Percentiles rank a stretch among this genome's conserved stretches.
Conservation (phyloP, 352 stramenopile genomes). For the Phytophthora boehmeriae region DNA sequence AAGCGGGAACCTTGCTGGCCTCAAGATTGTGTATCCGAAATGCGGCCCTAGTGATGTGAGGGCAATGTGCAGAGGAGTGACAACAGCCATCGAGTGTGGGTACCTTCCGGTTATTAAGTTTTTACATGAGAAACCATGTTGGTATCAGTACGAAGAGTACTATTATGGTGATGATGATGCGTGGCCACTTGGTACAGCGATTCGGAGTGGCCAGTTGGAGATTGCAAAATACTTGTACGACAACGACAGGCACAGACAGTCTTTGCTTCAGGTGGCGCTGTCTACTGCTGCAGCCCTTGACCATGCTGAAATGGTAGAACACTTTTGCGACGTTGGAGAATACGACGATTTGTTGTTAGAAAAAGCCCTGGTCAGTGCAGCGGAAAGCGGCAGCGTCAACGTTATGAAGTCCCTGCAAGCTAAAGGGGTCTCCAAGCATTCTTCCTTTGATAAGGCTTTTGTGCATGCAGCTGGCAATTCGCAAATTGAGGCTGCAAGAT, state of each 20-base stretch:
- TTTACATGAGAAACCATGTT: neutral
- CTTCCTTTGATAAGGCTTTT: no score
- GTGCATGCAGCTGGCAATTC: no score
- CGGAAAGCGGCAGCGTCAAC: no score
- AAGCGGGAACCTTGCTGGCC: neutral
- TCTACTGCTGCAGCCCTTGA: neutral
- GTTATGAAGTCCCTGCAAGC: no score
- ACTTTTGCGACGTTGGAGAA: no score
- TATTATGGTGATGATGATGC: neutral
- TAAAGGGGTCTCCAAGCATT: no score
- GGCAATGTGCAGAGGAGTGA: neutral
- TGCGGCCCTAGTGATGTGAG: neutral
- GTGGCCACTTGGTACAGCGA: neutral
- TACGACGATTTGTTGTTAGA: neutral
- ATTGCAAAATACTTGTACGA: neutral
- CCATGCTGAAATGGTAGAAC: neutral
- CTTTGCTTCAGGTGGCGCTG: neutral
- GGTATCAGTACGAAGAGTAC: neutral
- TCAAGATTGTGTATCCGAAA: neutral
- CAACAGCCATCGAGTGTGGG: no score
- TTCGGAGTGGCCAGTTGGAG: neutral
- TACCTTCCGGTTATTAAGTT: neutral
- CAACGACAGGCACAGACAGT: neutral
- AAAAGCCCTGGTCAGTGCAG: no score
- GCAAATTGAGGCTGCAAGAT: no score